phyloP scores from a whole-genome alignment of 768 basidiomycete genomes.

The Infundibulicybe gibba region DNA sequence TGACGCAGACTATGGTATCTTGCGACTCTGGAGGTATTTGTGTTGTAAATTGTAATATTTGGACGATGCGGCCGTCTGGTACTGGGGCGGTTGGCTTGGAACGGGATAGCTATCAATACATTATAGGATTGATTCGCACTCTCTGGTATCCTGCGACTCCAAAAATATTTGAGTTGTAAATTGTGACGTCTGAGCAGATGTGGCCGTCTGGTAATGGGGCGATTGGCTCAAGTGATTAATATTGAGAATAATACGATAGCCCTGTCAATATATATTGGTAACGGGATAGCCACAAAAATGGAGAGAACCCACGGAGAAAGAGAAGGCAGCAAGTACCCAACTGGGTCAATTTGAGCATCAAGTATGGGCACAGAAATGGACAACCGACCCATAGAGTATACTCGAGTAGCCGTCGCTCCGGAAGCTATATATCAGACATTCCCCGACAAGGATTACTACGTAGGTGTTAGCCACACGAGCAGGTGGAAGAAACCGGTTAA shows the following conservation, averaged over 20 bases:
- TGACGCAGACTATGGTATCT: too few relatives aligned
- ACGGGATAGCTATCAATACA: too few relatives aligned
- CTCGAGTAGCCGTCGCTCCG: constrained; percentile 22
- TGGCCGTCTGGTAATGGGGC: constrained; percentile 6
- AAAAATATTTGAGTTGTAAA: constrained; percentile 17
- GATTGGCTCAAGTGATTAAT: constrained; percentile 20
- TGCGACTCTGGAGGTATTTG: constrained; percentile 1
- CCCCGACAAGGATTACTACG: constrained; percentile 21
- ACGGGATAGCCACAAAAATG: too few relatives aligned
- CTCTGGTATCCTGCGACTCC: too few relatives aligned
- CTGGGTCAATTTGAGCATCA: constrained; percentile 11
- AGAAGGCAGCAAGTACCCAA: constrained; percentile 31
- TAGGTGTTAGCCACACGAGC: not conserved
- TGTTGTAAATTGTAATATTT: constrained; percentile 26
- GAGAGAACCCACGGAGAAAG: constrained; percentile 14
- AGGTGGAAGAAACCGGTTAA: constrained; percentile 4
- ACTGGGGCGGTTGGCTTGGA: constrained; percentile 9
- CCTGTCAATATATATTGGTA: constrained; percentile 1
- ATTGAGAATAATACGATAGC: constrained; percentile 32
- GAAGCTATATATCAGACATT: constrained; percentile 19
- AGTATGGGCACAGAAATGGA: not conserved
- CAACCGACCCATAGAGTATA: constrained; percentile 26
- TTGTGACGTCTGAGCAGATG: constrained; percentile 21
- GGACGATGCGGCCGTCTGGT: constrained; percentile 12
- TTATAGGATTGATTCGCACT: too few relatives aligned